A percentile compares a stretch with the other conserved stretches of the same genome.
Conservation (phyloP, 176 grass and related monocot genomes). For the Oryza meridionalis region DNA sequence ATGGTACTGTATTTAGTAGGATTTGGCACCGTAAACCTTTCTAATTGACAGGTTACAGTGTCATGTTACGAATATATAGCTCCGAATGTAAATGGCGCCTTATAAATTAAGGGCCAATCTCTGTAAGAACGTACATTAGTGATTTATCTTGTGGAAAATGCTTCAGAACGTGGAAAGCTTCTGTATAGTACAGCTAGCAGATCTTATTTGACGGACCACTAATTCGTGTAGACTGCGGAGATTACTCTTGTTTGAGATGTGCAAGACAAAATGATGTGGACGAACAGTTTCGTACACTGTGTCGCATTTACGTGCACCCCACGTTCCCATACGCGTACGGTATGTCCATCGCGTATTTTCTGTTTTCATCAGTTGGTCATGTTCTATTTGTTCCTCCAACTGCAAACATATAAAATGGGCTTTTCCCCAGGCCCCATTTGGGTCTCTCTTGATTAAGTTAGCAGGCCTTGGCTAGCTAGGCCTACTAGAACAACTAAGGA, state of each 20-base stretch:
- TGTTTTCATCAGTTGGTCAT: background rate
- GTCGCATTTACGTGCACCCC: background rate
- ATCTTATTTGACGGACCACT: background rate
- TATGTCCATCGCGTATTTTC: background rate
- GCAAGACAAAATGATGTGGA: background rate
- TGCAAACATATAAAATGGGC: background rate
- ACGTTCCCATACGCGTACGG: background rate
- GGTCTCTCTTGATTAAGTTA: background rate
- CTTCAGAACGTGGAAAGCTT: background rate
- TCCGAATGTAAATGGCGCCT: no score
- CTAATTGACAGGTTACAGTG: no score
- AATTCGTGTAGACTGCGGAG: background rate
- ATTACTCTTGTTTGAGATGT: background rate
- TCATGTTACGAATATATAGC: no score
- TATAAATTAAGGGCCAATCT: no score
- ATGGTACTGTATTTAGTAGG: no score
- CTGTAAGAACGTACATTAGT: no score
- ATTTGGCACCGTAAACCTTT: no score
- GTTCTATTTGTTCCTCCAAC: background rate
- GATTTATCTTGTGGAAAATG: background rate
- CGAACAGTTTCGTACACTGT: background rate
- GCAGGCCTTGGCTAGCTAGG: background rate
- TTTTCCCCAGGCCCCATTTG: background rate
- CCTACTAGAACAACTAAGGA: no score
- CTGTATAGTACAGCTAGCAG: background rate